phyloP scores from a whole-genome alignment of 257 asterid genomes.

The Fraxinus quadrangulata region DNA sequence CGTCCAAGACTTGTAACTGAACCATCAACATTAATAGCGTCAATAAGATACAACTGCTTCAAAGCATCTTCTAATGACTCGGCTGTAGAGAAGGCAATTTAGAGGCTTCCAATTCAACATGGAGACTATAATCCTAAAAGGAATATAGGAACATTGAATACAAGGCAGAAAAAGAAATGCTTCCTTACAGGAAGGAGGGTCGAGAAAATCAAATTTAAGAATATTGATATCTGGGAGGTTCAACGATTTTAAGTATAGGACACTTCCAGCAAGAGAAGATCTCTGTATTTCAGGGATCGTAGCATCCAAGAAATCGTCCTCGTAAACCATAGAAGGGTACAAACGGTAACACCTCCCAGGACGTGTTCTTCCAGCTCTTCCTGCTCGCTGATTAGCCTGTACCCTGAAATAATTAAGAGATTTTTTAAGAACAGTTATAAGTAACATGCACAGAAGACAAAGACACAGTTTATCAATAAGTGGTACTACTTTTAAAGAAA shows the following conservation, averaged over 20 bases:
- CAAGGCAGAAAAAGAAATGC: conserved; percentile 26
- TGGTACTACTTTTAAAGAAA: background rate
- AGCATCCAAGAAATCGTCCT: conserved; percentile 81
- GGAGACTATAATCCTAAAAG: conserved; percentile 19
- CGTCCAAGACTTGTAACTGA: conserved; percentile 76
- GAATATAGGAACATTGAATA: conserved; percentile 5
- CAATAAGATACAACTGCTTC: conserved; percentile 79
- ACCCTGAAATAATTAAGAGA: conserved; percentile 52
- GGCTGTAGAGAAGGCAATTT: conserved; percentile 51
- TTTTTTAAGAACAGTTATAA: conserved; percentile 21
- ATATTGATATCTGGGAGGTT: conserved; percentile 89
- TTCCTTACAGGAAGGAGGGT: conserved; percentile 82
- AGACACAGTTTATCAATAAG: background rate
- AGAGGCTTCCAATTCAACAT: conserved; percentile 8
- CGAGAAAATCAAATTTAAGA: conserved; percentile 91
- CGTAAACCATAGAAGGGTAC: conserved; percentile 70
- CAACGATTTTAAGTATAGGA: conserved; percentile 86
- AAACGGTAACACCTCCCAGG: conserved; percentile 92
- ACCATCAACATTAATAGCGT: conserved; percentile 90
- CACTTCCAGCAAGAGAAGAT: conserved; percentile 94
- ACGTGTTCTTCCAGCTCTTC: conserved; percentile 98
- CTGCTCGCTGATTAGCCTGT: conserved; percentile 98
- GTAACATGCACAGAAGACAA: conserved; percentile 4
- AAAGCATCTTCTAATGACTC: conserved; percentile 94
- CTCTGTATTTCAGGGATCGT: conserved; percentile 96